Evolutionary conservation across 495 filamentous ascomycete genomes (phyloP).

Genomic region (Hypoxylon fragiforme): DNA sequence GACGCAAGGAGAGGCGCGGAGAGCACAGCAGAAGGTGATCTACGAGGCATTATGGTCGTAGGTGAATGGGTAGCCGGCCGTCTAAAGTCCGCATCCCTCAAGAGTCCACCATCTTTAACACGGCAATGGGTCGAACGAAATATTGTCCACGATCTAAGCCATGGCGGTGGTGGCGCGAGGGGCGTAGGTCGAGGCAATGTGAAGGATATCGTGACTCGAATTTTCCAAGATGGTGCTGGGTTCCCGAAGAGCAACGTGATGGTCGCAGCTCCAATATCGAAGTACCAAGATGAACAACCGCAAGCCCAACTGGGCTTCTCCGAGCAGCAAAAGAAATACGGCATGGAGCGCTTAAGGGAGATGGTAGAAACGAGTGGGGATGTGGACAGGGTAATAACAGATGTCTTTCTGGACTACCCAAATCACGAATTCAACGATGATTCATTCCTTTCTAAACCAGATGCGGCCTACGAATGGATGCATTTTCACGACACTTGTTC

Average conservation of each 20-base stretch:
- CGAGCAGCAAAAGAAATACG: constrained; percentile 73
- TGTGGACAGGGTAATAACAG: constrained; percentile 78
- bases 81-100: constrained; percentile 58
- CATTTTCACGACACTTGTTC: constrained; percentile 88
- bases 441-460: constrained; percentile 83
- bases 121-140: constrained; percentile 82
- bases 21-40: constrained; percentile 81
- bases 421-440: constrained; percentile 90
- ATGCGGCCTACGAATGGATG: constrained; percentile 88
- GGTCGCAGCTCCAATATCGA: constrained; percentile 29
- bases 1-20: constrained; percentile 57
- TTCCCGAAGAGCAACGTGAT: constrained; percentile 63
- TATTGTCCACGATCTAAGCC: constrained; percentile 67
- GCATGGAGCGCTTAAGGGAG: constrained; percentile 77
- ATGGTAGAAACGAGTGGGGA: constrained; percentile 90
- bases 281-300: constrained; percentile 48
- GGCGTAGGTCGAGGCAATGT: constrained; percentile 76
- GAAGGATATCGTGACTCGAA: constrained; percentile 80
- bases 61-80: constrained; percentile 93
- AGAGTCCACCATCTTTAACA: constrained; percentile 58
- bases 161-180: constrained; percentile 76
- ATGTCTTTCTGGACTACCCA: constrained; percentile 80
- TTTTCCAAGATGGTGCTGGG: constrained; percentile 85
- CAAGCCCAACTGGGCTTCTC: constrained; percentile 64
- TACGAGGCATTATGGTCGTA: constrained; percentile 89